Evolutionary conservation across 2,329 filamentous ascomycete species (phyloP).

Genomic region (Xylaria polymorpha): DNA sequence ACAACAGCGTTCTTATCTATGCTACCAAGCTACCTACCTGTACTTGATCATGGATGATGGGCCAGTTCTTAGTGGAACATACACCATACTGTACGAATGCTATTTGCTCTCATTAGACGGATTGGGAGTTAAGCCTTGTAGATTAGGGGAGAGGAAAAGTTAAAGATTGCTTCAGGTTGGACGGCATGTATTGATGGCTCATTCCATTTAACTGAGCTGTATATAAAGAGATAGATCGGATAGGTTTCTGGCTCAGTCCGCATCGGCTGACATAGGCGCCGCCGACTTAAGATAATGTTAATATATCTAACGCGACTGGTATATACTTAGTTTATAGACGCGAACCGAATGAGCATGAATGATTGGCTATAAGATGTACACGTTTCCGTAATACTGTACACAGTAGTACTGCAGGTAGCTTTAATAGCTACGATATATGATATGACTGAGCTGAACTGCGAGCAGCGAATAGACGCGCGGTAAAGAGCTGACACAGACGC

Average conservation of each 20-base stretch:
- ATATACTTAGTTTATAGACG: background rate
- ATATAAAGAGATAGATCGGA: background rate
- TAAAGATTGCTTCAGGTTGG: background rate
- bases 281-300: background rate
- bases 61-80: background rate
- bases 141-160: background rate
- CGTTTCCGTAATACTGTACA: background rate
- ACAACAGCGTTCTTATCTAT: background rate
- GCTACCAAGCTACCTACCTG: background rate
- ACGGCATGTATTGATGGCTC: background rate
- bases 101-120: conserved; percentile 19
- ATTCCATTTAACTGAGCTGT: background rate
- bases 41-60: background rate
- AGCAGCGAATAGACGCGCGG: conserved; percentile 24
- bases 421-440: too few relatives aligned
- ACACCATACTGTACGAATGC: conserved; percentile 3
- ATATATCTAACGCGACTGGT: background rate
- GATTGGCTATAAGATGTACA: background rate
- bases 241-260: background rate
- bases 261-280: background rate
- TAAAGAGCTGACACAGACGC: conserved; percentile 6
- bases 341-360: background rate
- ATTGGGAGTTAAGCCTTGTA: background rate
- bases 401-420: background rate
- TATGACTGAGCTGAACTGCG: background rate